phyloP scores from a whole-genome alignment of 805 yeast genomes.

The Blastobotrys mokoenaii region DNA sequence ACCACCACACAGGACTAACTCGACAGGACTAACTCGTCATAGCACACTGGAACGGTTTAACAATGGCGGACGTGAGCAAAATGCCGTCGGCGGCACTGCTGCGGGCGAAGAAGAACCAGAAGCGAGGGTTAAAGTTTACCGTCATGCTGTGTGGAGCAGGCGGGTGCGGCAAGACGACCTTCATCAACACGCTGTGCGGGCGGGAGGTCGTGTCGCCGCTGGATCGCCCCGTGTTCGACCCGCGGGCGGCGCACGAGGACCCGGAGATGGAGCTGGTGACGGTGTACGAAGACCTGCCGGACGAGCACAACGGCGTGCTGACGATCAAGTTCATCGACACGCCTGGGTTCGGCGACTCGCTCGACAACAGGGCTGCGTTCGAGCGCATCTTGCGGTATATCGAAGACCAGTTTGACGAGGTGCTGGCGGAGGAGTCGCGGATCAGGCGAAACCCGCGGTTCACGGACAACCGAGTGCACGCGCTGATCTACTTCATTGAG shows the following conservation, averaged over 20 bases:
- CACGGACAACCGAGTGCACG: constrained; percentile 69
- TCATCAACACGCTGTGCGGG: constrained; percentile 87
- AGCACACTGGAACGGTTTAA: no score
- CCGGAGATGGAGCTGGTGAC: constrained; percentile 34
- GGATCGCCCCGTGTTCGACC: constrained; percentile 22
- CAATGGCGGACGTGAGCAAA: constrained; percentile 3
- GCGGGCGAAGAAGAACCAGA: constrained; percentile 70
- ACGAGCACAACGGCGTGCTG: constrained; percentile 73
- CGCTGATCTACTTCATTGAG: constrained; percentile 65
- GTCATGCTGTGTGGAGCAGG: constrained; percentile 80
- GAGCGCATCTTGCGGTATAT: constrained; percentile 48
- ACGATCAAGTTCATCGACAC: constrained; percentile 55
- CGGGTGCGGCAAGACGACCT: constrained; percentile 90
- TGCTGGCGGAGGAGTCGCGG: constrained; percentile 68
- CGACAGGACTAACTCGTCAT: background rate
- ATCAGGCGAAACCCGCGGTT: constrained; percentile 65
- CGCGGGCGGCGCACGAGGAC: constrained; percentile 22
- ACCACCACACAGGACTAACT: background rate
- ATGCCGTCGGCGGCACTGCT: constrained; percentile 24
- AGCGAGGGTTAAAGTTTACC: constrained; percentile 79
- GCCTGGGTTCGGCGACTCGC: constrained; percentile 71
- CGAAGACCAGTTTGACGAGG: constrained; percentile 63
- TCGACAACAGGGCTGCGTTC: constrained; percentile 51
- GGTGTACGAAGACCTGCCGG: constrained; percentile 24
- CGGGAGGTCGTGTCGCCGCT: constrained; percentile 39